Evolutionary conservation across 176 grass and related monocot species (phyloP).

Genomic region (Thinopyrum elongatum): DNA sequence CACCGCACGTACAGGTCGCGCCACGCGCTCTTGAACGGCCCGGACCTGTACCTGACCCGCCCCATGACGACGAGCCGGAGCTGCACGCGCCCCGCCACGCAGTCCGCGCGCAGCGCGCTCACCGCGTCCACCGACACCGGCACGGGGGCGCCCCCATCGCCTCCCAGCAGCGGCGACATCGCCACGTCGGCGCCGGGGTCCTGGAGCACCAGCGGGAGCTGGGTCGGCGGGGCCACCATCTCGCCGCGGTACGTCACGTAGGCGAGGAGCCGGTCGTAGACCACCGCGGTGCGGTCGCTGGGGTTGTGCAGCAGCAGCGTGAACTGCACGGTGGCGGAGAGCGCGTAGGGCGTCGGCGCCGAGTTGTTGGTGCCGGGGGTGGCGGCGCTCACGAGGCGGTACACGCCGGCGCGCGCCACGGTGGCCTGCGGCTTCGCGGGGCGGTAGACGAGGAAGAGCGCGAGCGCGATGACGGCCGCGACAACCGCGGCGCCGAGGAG

Average conservation of each 20-base stretch:
- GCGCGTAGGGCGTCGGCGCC: background rate
- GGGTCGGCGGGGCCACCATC: conserved; percentile 41
- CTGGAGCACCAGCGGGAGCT: conserved; percentile 49
- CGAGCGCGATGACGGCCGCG: conserved; percentile 23
- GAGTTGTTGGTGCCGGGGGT: background rate
- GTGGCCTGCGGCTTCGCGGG: conserved; percentile 56
- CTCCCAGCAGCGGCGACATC: conserved; percentile 48
- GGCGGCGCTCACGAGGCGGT: conserved; percentile 14
- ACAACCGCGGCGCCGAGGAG: background rate
- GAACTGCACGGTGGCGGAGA: conserved; percentile 40
- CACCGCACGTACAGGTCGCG: conserved; percentile 64
- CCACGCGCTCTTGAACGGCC: conserved; percentile 56
- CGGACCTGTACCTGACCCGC: conserved; percentile 52
- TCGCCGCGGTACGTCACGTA: conserved; percentile 58
- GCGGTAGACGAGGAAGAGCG: conserved; percentile 59
- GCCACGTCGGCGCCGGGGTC: conserved; percentile 42
- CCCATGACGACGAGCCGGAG: conserved; percentile 66
- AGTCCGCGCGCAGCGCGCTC: conserved; percentile 46
- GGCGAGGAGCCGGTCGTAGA: conserved; percentile 51
- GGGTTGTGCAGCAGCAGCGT: conserved; percentile 76
- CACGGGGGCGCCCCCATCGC: conserved; percentile 29
- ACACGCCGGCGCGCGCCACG: conserved; percentile 45
- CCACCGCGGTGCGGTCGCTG: conserved; percentile 44
- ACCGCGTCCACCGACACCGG: conserved; percentile 50
- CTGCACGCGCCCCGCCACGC: conserved; percentile 43